phyloP scores from a whole-genome alignment of 495 filamentous ascomycete genomes.

The Neurospora sp. region DNA sequence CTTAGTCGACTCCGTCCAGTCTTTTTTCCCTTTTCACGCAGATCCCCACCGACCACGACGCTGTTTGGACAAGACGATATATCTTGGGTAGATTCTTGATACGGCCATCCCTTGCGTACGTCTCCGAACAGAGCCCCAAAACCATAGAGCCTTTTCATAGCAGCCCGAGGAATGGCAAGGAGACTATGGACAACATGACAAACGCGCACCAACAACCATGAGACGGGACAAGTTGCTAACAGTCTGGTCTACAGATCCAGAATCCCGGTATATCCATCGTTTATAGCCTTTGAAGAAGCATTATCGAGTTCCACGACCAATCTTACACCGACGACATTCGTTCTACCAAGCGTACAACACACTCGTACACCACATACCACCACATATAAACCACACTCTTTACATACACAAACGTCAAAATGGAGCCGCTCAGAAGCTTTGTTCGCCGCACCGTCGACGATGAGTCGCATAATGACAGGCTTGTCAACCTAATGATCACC shows the following conservation, averaged over 20 bases:
- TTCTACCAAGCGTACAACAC: neutral
- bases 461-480: conserved; percentile 34
- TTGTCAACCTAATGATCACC: conserved; percentile 66
- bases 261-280: neutral
- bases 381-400: neutral
- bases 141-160: neutral
- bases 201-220: neutral
- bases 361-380: neutral
- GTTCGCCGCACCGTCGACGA: conserved; percentile 38
- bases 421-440: conserved; percentile 40
- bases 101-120: conserved; percentile 23
- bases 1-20: conserved; percentile 50
- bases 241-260: neutral
- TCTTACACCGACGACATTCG: neutral
- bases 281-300: neutral
- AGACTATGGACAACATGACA: neutral
- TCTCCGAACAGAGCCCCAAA: neutral
- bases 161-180: neutral
- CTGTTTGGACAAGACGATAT: neutral
- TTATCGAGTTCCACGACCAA: neutral
- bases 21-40: conserved; percentile 30
- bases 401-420: conserved; percentile 19
- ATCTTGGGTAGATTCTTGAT: neutral
- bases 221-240: neutral
- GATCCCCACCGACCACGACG: conserved; percentile 4